These are phyloP conservation scores for Metschnikowia colocasiae DNA, from an alignment of 805 yeast genomes.

Conservation along the genomic window DNA sequence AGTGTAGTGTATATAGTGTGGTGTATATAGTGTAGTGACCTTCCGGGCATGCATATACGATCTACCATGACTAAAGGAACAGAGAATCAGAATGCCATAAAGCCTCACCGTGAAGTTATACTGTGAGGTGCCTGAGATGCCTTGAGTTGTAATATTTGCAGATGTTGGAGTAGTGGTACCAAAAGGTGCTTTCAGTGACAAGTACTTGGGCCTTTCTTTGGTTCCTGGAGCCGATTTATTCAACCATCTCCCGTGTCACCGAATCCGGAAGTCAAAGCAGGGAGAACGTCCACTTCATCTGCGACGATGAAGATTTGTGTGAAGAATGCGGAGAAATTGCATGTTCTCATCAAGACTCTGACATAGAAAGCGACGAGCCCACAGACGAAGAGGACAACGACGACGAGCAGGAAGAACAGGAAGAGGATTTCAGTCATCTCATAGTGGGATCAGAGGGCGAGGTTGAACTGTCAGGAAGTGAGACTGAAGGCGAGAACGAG, in stretches of 20 bases:
- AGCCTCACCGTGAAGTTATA: too few species aligned
- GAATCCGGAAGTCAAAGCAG: constrained; percentile 17
- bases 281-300: constrained; percentile 48
- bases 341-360: constrained; percentile 14
- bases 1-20: too few species aligned
- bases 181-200: too few species aligned
- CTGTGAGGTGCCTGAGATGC: too few species aligned
- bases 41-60: too few species aligned
- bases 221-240: constrained; percentile 92
- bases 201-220: constrained; percentile 65
- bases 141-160: too few species aligned
- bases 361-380: constrained; percentile 10
- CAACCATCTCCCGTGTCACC: constrained; percentile 49
- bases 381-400: too few species aligned
- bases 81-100: too few species aligned
- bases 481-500: constrained; percentile 22
- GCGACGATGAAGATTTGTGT: constrained; percentile 20
- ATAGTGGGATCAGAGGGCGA: constrained; percentile 9
- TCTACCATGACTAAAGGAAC: too few species aligned
- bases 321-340: constrained; percentile 19
- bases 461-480: constrained; percentile 14
- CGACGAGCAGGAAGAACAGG: too few species aligned
- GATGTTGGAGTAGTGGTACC: too few species aligned
- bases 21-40: too few species aligned
- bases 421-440: constrained; percentile 9